Base-by-base conservation (phyloP, 345 rosid genomes). In the Gossypium longicalyx region DNA sequence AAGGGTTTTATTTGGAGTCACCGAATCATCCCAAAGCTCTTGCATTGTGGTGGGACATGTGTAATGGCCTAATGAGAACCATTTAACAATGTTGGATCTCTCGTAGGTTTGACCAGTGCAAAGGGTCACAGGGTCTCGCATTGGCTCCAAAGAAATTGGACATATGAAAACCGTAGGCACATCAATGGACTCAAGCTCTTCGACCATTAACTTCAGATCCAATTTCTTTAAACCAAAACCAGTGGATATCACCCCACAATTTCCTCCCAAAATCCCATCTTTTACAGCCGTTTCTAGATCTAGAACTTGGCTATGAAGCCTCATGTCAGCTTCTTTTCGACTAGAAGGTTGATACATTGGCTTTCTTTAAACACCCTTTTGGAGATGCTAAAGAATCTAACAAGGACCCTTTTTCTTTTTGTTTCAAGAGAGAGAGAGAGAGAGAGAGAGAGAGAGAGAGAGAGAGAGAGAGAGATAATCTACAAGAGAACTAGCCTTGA, bases 21-120 rank as follows among this genome's bases (percentile, higher is more conserved):
- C 77, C 7, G 87, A 52, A 58, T 90, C 85, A 72, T 88, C 93
- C 95, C 95, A 90, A 15, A 90, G 87, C 81, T 88, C 95, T 13
- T 88, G 93, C 93, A 88, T 90, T 67, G 93, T 90, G 2, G 91
- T 87, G 34, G 95, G 95, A 78, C 95, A 90, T 57, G 89, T 90
- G 78, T 76, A 82, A 76, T 85, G 93, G 22, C 92, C 91, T 56
- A 88, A 59, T 70, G 76, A 75, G 52, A 90, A 83, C 92, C 95
- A 90, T 75, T 77, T 87, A 67, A 87, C 78, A 72, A 90, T 90
- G 81, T 88, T 86, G 70, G 85, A 82, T 74, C 89, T 82, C 68
- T 90, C 91, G 23, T 90, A 90, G 70, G 95, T 90, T 71, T 90
- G 92, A 34, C 95, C 92, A 9, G 92, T 90, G 80, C 94, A 90